Percentiles rank a stretch among this genome's conserved stretches.
These are phyloP conservation scores for Fraxinus platypoda DNA, from an alignment of 305 asterid genomes.

Conservation along the genomic window DNA sequence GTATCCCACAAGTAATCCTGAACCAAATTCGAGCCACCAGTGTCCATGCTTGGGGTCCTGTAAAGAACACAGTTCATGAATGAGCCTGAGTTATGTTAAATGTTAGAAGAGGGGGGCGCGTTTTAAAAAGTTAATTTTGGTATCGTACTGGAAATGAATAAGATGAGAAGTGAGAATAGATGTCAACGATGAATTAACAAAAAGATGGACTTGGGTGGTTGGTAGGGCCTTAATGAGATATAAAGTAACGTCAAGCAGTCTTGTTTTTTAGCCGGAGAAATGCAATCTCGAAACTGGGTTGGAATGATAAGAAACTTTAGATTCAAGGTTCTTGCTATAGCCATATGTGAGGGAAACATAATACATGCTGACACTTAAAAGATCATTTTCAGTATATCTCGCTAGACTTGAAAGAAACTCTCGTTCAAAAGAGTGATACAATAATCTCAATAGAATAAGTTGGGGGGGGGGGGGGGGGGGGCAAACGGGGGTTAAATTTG, in stretches of 20 bases:
- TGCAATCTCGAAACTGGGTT: too few relatives aligned
- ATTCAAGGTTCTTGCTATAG: too few relatives aligned
- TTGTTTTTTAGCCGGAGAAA: too few relatives aligned
- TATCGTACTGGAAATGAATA: neutral
- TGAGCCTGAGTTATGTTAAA: neutral
- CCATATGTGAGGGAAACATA: too few relatives aligned
- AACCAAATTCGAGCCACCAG: slow-evolving; percentile 93
- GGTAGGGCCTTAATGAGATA: too few relatives aligned
- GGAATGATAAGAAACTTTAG: too few relatives aligned
- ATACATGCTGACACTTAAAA: too few relatives aligned
- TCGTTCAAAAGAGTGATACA: neutral
- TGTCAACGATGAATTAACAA: neutral
- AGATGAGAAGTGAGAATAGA: neutral
- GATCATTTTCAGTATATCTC: neutral
- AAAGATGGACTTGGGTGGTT: neutral
- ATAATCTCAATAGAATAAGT: neutral
- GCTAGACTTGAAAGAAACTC: neutral
- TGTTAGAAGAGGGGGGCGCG: neutral
- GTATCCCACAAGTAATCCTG: slow-evolving; percentile 78
- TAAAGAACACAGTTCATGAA: neutral
- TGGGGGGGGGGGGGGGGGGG: neutral
- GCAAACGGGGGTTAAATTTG: neutral
- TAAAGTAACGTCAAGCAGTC: too few relatives aligned
- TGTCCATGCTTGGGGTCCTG: slow-evolving; percentile 96
- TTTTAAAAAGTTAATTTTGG: neutral